Percentiles rank a stretch among this genome's conserved stretches.
phyloP scores from a whole-genome alignment of 1,139 yeast species.

The Magnusiomyces suaveolens region DNA sequence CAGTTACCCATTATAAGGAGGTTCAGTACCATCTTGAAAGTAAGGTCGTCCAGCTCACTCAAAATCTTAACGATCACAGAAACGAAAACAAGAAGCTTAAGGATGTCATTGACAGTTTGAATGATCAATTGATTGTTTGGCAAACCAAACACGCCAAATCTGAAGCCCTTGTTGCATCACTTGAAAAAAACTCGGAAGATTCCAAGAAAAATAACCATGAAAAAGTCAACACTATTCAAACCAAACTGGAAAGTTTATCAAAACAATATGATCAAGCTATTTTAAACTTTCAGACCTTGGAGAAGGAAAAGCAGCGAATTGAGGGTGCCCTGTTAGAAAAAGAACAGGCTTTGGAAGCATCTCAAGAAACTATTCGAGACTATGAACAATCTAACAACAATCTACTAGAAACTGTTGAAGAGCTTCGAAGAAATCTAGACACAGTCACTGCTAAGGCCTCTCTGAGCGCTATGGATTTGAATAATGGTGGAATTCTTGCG shows the following conservation, averaged over 20 bases:
- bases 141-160: slow-evolving; percentile 28
- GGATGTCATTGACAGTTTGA: slow-evolving; percentile 48
- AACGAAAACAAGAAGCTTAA: slow-evolving; percentile 70
- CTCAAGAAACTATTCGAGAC: slow-evolving; percentile 25
- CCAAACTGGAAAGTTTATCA: slow-evolving; percentile 44
- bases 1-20: slow-evolving; percentile 81
- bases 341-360: slow-evolving; percentile 43
- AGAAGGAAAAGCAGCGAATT: slow-evolving; percentile 54
- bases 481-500: slow-evolving; percentile 12
- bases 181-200: slow-evolving; percentile 45
- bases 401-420: slow-evolving; percentile 56
- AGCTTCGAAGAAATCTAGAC: slow-evolving; percentile 57
- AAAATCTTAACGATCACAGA: slow-evolving; percentile 63
- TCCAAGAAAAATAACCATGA: slow-evolving; percentile 48
- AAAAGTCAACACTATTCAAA: slow-evolving; percentile 38
- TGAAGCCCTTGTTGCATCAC: slow-evolving; percentile 23
- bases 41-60: slow-evolving; percentile 90
- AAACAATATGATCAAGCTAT: slow-evolving; percentile 54
- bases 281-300: slow-evolving; percentile 51
- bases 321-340: slow-evolving; percentile 48
- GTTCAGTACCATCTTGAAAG: slow-evolving; percentile 89
- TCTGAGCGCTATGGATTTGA: slow-evolving; percentile 14
- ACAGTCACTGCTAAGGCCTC: slow-evolving; percentile 26
- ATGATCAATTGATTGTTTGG: slow-evolving; percentile 29
- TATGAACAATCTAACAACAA: slow-evolving; percentile 26